These are phyloP conservation scores for Cryphonectria carpinicola DNA, from an alignment of 2,329 filamentous ascomycete genomes.

Conservation along the genomic window DNA sequence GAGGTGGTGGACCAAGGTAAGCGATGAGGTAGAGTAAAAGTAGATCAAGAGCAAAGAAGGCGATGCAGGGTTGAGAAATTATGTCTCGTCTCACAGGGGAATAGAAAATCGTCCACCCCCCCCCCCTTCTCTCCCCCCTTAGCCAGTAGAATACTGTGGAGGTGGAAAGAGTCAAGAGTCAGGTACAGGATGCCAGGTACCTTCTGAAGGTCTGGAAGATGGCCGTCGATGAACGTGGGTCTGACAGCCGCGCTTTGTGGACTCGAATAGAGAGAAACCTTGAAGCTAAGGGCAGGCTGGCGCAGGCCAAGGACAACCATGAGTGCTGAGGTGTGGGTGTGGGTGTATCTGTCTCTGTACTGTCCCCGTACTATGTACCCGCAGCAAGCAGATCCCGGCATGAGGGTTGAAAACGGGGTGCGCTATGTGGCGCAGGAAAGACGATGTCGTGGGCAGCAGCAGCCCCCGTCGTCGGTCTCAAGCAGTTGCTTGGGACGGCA, in stretches of 20 bases:
- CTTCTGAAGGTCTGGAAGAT: slow-evolving; percentile 14
- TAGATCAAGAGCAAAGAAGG: slow-evolving; percentile 20
- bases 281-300: slow-evolving; percentile 22
- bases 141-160: slow-evolving; percentile 9
- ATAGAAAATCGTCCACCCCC: slow-evolving; percentile 9
- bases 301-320: slow-evolving; percentile 26
- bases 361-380: slow-evolving; percentile 2
- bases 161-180: slow-evolving; percentile 24
- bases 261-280: slow-evolving; percentile 19
- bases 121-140: slow-evolving; percentile 1
- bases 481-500: slow-evolving; percentile 17
- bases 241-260: slow-evolving; percentile 25
- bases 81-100: slow-evolving; percentile 22
- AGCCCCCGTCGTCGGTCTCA: slow-evolving; percentile 16
- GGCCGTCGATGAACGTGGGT: slow-evolving; percentile 20
- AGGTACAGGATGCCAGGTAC: slow-evolving; percentile 24
- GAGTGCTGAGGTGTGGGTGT: slow-evolving; percentile 5
- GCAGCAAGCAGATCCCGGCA: slow-evolving; percentile 3
- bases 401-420: slow-evolving; percentile 8
- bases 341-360: not conserved
- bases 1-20: slow-evolving; percentile 10
- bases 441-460: slow-evolving; percentile 12
- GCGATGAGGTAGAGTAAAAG: slow-evolving; percentile 8
- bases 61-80: slow-evolving; percentile 19
- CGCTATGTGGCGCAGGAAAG: slow-evolving; percentile 4